Evolutionary conservation across 2,329 filamentous ascomycete genomes (phyloP).

Genomic region (Penicillium sp.): DNA sequence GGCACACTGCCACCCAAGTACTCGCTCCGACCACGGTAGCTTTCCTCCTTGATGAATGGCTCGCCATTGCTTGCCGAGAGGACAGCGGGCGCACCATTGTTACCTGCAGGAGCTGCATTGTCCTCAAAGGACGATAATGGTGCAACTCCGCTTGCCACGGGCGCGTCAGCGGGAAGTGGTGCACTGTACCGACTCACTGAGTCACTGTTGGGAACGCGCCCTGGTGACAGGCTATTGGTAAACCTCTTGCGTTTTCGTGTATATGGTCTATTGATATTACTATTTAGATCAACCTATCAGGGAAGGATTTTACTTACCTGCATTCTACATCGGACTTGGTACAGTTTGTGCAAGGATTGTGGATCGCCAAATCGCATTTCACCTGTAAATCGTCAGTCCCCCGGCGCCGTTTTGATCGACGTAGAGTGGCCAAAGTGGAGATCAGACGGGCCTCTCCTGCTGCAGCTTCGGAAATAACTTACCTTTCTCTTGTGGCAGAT

Average conservation of each 20-base stretch:
- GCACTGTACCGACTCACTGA: constrained; percentile 28
- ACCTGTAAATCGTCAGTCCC: constrained; percentile 28
- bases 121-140: constrained; percentile 15
- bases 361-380: constrained; percentile 32
- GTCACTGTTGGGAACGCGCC: constrained; percentile 18
- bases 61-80: constrained; percentile 18
- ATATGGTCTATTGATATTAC: constrained; percentile 28
- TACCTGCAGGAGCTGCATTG: not conserved
- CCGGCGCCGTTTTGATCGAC: not conserved
- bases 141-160: constrained; percentile 8
- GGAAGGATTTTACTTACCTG: constrained; percentile 23
- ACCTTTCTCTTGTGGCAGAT: constrained; percentile 52
- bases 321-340: constrained; percentile 30
- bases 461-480: constrained; percentile 22
- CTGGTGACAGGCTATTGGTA: constrained; percentile 40
- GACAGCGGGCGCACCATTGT: constrained; percentile 2
- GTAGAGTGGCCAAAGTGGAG: not conserved
- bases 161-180: constrained; percentile 20
- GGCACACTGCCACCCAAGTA: constrained; percentile 32
- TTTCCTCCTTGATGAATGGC: constrained; percentile 32
- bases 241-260: constrained; percentile 41
- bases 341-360: constrained; percentile 35
- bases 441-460: not conserved
- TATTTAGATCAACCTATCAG: not conserved
- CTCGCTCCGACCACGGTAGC: constrained; percentile 33